Evolutionary conservation across 139 green algal genomes (phyloP), one percentile per base, ranked within the genome.

Genomic region (Volvox africanus): DNA sequence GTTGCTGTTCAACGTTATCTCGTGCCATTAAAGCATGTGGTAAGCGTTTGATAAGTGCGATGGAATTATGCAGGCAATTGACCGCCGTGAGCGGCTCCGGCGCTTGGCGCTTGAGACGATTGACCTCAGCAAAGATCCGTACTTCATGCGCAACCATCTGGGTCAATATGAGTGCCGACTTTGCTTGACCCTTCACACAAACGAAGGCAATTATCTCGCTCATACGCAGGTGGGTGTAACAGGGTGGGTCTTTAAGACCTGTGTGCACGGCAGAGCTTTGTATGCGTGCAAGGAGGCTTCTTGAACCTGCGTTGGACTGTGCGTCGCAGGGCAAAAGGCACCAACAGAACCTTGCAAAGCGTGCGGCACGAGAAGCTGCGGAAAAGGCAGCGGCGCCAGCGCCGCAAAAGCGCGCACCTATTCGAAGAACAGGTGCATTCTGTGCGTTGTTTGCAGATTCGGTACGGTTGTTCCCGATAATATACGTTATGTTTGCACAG

Each of bases 101-200:
- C 91, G 97, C 17, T 93, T 99, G 67, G 98, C 98, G 1, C 94
- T 99, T 83, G 98, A 99, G 94, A 99, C 98, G 0, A 99, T 99
- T 67, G 98, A 99, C 90, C 93, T 99, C 19, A 96, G 97, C 6
- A 99, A 99, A 88, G 98, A 99, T 90, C 98, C 98, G 0, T 99
- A 99, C 90, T 99, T 99, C 88, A 99, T 99, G 97, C 95, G 97
- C 75, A 99, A 99, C 85, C 98, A 99, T 87, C 82, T 99, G 73
- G 98, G 98, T 16, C 97, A 97, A 84, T 91, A 78, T 88, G 98
- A 99, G 92, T 99, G 98, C 94, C 97, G 98, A 35, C 94, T 99
- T 19, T 99, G 98, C 85, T 92, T 99, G 30, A 99, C 98, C 30
- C 93, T 99, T n/a, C 98, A 99, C 94, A 98, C 95, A 78, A 99